Percentiles rank a stretch among this genome's conserved stretches.
Evolutionary conservation across 495 filamentous ascomycete genomes (phyloP).

Genomic region (Staphylotrichum longicolle): DNA sequence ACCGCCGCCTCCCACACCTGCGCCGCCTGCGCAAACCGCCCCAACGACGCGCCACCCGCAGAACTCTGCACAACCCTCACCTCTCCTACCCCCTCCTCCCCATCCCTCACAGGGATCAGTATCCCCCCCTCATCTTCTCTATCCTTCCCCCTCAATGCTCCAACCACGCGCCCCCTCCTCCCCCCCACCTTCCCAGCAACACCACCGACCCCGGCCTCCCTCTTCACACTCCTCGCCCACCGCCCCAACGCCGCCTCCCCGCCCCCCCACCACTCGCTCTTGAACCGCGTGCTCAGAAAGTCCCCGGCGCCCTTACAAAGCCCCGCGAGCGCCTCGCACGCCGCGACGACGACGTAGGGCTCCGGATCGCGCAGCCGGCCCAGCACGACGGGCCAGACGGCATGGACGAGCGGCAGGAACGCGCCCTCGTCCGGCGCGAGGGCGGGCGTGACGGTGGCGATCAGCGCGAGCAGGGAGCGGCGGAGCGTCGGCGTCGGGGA

Average conservation of each 20-base stretch:
- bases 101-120: conserved; percentile 30
- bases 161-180: conserved; percentile 34
- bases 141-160: conserved; percentile 32
- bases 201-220: conserved; percentile 27
- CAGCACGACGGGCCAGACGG: conserved; percentile 78
- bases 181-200: conserved; percentile 20
- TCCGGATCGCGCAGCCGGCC: conserved; percentile 71
- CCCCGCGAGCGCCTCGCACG: conserved; percentile 60
- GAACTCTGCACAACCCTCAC: conserved; percentile 29
- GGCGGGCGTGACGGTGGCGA: conserved; percentile 63
- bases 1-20: conserved; percentile 60
- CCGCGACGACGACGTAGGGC: conserved; percentile 66
- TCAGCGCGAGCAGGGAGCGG: conserved; percentile 68
- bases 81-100: conserved; percentile 1
- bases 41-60: conserved; percentile 33
- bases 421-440: conserved; percentile 71
- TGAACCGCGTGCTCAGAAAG: conserved; percentile 71
- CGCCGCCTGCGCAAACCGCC: conserved; percentile 52
- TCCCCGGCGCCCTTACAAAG: conserved; percentile 70
- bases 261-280: conserved; percentile 62
- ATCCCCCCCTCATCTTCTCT: conserved; percentile 25
- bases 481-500: conserved; percentile 76
- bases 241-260: conserved; percentile 41
- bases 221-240: conserved; percentile 39
- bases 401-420: conserved; percentile 85